Evolutionary conservation across 164 flowering plant species (phyloP), one percentile per base, ranked within the genome.

Genomic region (Warburgia ugandensis): DNA sequence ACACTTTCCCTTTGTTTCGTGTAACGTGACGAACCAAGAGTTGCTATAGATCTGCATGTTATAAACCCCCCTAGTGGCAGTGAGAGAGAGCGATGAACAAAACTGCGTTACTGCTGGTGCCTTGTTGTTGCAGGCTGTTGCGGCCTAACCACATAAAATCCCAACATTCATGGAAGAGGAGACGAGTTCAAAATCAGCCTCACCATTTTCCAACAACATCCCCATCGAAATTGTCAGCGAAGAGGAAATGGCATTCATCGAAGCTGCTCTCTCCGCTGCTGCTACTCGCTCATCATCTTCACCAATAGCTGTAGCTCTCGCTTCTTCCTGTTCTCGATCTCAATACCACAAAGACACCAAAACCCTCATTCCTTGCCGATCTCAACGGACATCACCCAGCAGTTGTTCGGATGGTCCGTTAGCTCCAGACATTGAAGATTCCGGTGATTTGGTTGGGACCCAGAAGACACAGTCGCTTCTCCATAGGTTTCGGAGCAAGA

Each of bases 221-320:
- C 79, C 88, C 50, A 39, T 77, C 21, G 94, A 83, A 64, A 70
- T 88, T 66, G 68, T 88, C 28, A 76, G 72, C 68, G 84, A 81
- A 14, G 94, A 83, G 63, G 97, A 88, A 54, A 88, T 88, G 97
- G 82, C 89, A 29, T 63, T 79, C 22, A 68, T 88, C 45, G 94
- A 88, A 39, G 72, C 82, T 19, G 94, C 94, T 5, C 44, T 53
- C 45, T 68, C 80, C 29, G 57, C 75, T 6, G 56, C 62, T 29
- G 53, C 59, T 29, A 14, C 65, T 33, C 41, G 32, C 22, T 48
- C 64, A 44, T 46, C 44, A 29, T 42, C 46, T 26, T 27, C 63
- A 1, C 46, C 65, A 3, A 11, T 50, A 13, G 35, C 69, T 0
- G 20, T 20, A 37, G 41, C 69, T 3, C 46, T 64, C 17, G 33